Evolutionary conservation across 257 asterid species (phyloP), one percentile per base, ranked within the genome.

Genomic region (Solanum dulcamara): DNA sequence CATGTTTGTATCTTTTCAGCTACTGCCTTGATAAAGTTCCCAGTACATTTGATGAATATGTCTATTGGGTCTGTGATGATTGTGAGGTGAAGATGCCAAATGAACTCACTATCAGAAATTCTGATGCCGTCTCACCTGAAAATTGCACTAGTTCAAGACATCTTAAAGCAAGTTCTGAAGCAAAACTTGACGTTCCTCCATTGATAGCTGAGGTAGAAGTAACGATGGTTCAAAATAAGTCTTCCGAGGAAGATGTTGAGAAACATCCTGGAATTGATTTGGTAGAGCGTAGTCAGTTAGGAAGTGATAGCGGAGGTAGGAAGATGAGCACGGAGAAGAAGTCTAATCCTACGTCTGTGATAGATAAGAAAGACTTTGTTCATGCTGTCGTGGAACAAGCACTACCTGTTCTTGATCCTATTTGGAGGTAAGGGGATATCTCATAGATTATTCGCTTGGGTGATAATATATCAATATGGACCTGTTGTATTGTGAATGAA

Each of bases 371-470:
- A 66, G 35, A 75, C 17, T 42, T 8, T 44, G 14, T 44, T 40
- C 81, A 44, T 42, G 81, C 22, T 40, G 24, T 42, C 26, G 1
- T 7, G 7, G 38, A 24, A 44, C 38, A 33, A 84, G 85, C 37
- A 66, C 48, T 30, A n/a, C 98, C 97, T 53, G 72, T 85, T 35
- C 24, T 62, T 72, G 50, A 57, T 74, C 93, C 94, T 40, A 83
- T 93, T 89, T 95, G 98, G 97, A 92, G 93, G 97, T 93, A 64
- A 89, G 90, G 74, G 88, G 81, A 66, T 46, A 77, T 17, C 17
- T 77, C 62, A 46, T 28, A 2, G 9, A 77, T 46, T 77, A 77
- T 77, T 77, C 11, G 6, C 28, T 77, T 28, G 28, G 17, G 62
- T 15, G 83, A 77, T 77, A 26, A 28, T 46, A 15, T 6, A 77